A percentile compares a stretch with the other conserved stretches of the same genome.
Conservation (phyloP, 441 rosid species). For the Arabidopsis hybrid region DNA sequence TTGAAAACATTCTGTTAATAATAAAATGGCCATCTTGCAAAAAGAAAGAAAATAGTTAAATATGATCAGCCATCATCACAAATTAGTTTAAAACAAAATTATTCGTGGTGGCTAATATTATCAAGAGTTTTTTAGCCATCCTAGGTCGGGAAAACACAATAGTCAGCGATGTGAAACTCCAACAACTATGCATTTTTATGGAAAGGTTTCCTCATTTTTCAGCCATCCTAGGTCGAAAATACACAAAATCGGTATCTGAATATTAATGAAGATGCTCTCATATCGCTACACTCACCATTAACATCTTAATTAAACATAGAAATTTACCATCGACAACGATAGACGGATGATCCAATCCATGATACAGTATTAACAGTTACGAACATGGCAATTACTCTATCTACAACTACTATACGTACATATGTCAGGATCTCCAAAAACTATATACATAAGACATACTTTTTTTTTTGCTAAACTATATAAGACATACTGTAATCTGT, state of each 20-base stretch:
- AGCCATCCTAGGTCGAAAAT: too few species aligned
- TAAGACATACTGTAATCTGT: not conserved
- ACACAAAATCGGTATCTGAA: too few species aligned
- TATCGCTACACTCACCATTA: not conserved
- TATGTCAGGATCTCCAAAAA: not conserved
- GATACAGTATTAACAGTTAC: not conserved
- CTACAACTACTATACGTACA: not conserved
- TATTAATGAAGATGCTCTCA: too few species aligned
- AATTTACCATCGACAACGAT: not conserved
- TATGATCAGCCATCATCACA: slow-evolving; percentile 7
- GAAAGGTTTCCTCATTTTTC: not conserved
- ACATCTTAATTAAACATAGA: not conserved
- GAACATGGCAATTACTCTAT: not conserved
- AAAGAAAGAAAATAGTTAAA: not conserved
- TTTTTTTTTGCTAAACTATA: not conserved
- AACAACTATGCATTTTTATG: slow-evolving; percentile 27
- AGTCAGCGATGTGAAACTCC: slow-evolving; percentile 35
- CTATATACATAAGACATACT: too few species aligned
- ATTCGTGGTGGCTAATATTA: slow-evolving; percentile 13
- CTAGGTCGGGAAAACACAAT: not conserved
- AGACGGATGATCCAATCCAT: not conserved
- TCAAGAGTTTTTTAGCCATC: slow-evolving; percentile 17
- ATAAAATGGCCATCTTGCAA: not conserved
- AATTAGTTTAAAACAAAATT: not conserved
- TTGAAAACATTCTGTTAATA: not conserved